These are phyloP conservation scores for Heliamphora exappendiculata DNA, from an alignment of 148 eudicot genomes.

Conservation along the genomic window DNA sequence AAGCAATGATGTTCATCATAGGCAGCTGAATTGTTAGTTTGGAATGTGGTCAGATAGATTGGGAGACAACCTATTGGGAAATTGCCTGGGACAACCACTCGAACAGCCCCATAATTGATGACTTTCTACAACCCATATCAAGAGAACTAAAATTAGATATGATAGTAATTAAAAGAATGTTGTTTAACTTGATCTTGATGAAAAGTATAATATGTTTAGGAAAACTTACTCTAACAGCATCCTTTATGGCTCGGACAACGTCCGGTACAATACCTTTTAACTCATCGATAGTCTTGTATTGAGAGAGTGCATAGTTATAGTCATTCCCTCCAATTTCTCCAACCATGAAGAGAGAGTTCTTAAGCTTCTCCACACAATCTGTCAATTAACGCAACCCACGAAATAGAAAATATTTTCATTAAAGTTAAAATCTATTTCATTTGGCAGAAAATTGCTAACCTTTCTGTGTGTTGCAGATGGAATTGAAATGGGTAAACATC, in stretches of 20 bases:
- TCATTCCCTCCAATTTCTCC: slow-evolving; percentile 2
- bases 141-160: background rate
- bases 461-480: background rate
- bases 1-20: background rate
- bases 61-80: background rate
- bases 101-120: background rate
- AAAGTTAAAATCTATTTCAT: no score
- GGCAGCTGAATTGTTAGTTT: background rate
- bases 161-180: background rate
- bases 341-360: background rate
- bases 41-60: background rate
- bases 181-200: background rate
- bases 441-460: no score
- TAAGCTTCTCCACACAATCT: background rate
- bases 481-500: background rate
- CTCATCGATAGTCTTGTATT: background rate
- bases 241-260: background rate
- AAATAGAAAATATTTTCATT: no score
- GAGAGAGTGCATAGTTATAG: background rate
- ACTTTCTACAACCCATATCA: background rate
- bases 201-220: no score
- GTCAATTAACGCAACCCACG: no score
- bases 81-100: background rate
- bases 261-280: background rate
- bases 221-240: slow-evolving; percentile 2